Evolutionary conservation across 192 early-diverging fungal species (phyloP), one percentile per base, ranked within the genome.

Genomic region (Chytriomyces hyalinus): DNA sequence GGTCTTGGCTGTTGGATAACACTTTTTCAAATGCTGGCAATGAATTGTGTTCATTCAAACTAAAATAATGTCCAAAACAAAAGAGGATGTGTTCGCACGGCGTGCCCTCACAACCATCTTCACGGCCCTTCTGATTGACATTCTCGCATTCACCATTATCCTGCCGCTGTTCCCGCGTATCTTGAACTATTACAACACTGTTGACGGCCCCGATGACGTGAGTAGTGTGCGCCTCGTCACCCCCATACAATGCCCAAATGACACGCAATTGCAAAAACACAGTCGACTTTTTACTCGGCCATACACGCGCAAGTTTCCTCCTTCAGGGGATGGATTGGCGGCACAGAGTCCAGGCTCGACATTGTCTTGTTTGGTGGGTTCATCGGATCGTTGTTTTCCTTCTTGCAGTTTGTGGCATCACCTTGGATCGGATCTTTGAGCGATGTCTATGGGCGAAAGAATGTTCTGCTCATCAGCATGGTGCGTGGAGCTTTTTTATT

Each of bases 81-180:
- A 68, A 48, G 15, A n/a, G 44, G 71, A 63, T 62, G 60, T 60
- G 9, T 78, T 78, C 60, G 63, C 72, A 26, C 10, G 65, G 62
- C 9, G 44, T 46, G 63, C 85, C 11, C 78, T 93, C 5, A 72
- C 81, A 48, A 87, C 89, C 6, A 89, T 98, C 22, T 96, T 99
- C 75, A 86, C 89, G 9, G 93, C 95, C 0, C 88, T 99, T 17
- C 83, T 99, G 50, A 89, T 99, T 24, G 97, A 98, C 81, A 93
- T 99, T 65, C 91, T 99, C 28, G 93, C 96, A 6, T 99, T 99
- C 84, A 99, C 97, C 9, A 96, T 97, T 69, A 98, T 99, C 80
- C 82, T 99, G 50, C 97, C 97, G 6, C 88, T 99, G 45, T 93
- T 95, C 72, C 97, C 97, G 50, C 85, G 96, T 20, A 84, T 98